Evolutionary conservation across 2,329 filamentous ascomycete species (phyloP).

Genomic region (Fusarium sp.): DNA sequence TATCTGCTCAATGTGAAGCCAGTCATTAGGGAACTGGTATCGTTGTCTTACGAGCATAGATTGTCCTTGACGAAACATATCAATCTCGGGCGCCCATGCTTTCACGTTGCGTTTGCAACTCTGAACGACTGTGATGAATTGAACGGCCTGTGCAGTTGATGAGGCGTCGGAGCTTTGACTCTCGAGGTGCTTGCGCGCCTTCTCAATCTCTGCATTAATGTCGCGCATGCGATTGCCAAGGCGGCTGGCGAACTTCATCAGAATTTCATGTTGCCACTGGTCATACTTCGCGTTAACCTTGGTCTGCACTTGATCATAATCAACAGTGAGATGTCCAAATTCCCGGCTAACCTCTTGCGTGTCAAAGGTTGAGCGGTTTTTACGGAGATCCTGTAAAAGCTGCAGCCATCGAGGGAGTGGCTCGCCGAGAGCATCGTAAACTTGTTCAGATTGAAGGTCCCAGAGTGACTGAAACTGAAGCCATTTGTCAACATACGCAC

Average conservation of each 20-base stretch:
- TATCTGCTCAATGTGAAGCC: slow-evolving; percentile 95
- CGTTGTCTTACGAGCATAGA: slow-evolving; percentile 89
- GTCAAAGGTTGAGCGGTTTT: slow-evolving; percentile 94
- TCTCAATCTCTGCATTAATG: slow-evolving; percentile 89
- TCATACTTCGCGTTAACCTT: slow-evolving; percentile 99
- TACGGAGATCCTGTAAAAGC: slow-evolving; percentile 94
- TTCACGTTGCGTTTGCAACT: slow-evolving; percentile 94
- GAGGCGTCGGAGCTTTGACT: slow-evolving; percentile 90
- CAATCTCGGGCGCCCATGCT: slow-evolving; percentile 93
- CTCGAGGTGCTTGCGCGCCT: slow-evolving; percentile 89
- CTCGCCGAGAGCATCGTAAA: slow-evolving; percentile 90
- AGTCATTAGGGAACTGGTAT: slow-evolving; percentile 92
- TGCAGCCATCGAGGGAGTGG: slow-evolving; percentile 94
- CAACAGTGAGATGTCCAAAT: slow-evolving; percentile 93
- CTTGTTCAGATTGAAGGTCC: slow-evolving; percentile 95
- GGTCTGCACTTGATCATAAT: slow-evolving; percentile 98
- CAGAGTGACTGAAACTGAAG: slow-evolving; percentile 97
- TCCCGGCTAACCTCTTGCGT: slow-evolving; percentile 92
- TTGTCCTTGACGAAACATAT: slow-evolving; percentile 94
- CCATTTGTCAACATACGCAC: slow-evolving; percentile 95
- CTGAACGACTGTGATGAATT: slow-evolving; percentile 98
- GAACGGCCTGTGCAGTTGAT: slow-evolving; percentile 95
- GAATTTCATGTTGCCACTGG: slow-evolving; percentile 98
- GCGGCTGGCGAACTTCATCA: slow-evolving; percentile 89
- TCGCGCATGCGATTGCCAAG: slow-evolving; percentile 92